Evolutionary conservation across 805 yeast species (phyloP), one percentile per base, ranked within the genome.

Genomic region (Groenewaldozyma tartarivorans): DNA sequence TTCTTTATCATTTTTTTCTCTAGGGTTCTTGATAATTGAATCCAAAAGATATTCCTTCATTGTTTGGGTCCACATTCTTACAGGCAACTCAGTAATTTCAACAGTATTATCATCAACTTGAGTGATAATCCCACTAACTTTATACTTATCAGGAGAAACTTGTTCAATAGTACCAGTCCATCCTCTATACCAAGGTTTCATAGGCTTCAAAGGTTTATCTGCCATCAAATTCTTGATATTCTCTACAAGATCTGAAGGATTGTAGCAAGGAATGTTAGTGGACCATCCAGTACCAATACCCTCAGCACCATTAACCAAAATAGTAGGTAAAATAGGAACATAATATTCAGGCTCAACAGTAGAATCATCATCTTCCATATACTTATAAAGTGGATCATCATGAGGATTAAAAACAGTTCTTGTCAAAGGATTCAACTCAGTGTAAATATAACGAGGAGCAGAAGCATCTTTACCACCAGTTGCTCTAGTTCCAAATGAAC

Each of bases 271-370:
- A 48, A 92, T 81, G 46, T 75, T 77, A 1, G 97, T 87, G 49
- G 95, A 84, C 96, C 97, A 92, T 50, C 98, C 98, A 36, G 98
- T 88, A 47, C 98, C 98, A 60, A 92, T 92, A 66, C 98, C 98
- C 62, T 92, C 98, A 5, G 90, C 72, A 43, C 98, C 98, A 56
- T 92, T 92, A 4, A 92, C 95, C 46, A 92, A 69, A n/a, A 92
- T 58, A 85, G 87, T 84, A 6, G 98, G 98, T 31, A 92, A 52
- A n/a, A 92, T 77, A 1, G 98, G 98, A 32, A 85, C 67, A 60
- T 86, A 92, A 87, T 94, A 86, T 52, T 84, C 87, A 0, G 98
- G 98, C 59, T 92, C 98, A 16, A 90, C 94, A 0, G 90, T 78
- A 48, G 76, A 79, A 53, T 86, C 97, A 64, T 92, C 98, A 58